phyloP scores from a whole-genome alignment of 176 grass and related monocot genomes.

The Oryza meridionalis region DNA sequence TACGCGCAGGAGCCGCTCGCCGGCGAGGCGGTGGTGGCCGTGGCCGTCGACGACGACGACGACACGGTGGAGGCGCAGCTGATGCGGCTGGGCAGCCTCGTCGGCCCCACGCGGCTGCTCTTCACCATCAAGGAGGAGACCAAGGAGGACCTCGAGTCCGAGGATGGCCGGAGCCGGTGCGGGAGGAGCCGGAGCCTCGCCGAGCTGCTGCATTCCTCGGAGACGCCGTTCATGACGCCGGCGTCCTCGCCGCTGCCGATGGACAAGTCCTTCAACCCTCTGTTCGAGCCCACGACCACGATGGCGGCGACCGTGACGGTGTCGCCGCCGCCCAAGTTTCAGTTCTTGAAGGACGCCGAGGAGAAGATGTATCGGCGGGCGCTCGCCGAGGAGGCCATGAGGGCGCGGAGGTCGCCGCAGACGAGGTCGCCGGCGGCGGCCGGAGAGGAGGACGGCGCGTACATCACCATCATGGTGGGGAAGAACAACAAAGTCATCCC shows the following conservation, averaged over 20 bases:
- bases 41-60: conserved; percentile 39
- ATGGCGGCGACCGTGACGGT: not conserved
- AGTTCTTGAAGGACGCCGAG: conserved; percentile 91
- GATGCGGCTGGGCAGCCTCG: conserved; percentile 74
- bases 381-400: conserved; percentile 59
- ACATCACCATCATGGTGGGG: conserved; percentile 59
- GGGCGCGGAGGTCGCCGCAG: conserved; percentile 44
- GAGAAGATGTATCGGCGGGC: conserved; percentile 82
- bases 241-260: conserved; percentile 43
- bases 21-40: not conserved
- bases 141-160: conserved; percentile 81
- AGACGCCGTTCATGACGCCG: conserved; percentile 74
- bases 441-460: conserved; percentile 54
- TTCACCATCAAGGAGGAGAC: conserved; percentile 99
- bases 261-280: conserved; percentile 63
- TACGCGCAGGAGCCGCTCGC: conserved; percentile 44
- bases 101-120: conserved; percentile 72
- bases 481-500: conserved; percentile 54
- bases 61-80: conserved; percentile 81
- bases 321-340: conserved; percentile 84
- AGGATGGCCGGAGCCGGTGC: conserved; percentile 58
- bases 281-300: conserved; percentile 57
- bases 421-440: conserved; percentile 33
- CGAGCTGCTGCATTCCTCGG: conserved; percentile 66
- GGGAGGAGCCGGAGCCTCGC: conserved; percentile 65